Evolutionary conservation across 345 rosid species (phyloP).

Genomic region (Rubroshorea leprosula): DNA sequence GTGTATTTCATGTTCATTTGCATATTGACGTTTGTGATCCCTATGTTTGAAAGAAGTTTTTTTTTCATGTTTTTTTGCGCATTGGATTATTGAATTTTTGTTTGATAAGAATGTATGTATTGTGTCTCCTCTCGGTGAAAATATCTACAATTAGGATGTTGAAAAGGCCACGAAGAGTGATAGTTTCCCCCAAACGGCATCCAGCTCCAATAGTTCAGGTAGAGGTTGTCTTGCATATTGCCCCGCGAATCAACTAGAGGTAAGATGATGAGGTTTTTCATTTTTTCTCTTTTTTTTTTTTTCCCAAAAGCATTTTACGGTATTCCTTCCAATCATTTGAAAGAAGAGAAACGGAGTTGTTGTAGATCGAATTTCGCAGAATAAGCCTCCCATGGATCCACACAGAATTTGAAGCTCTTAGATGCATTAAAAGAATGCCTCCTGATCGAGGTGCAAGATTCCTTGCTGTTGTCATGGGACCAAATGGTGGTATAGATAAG

Average conservation of each 20-base stretch:
- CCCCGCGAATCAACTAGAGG: background rate
- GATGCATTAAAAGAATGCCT: constrained; percentile 29
- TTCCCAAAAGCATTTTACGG: background rate
- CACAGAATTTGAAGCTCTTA: constrained; percentile 29
- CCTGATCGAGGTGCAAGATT: constrained; percentile 25
- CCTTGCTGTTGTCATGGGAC: constrained; percentile 23
- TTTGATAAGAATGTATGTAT: background rate
- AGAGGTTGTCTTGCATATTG: background rate
- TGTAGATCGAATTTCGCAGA: constrained; percentile 22
- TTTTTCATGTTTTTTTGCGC: constrained; percentile 14
- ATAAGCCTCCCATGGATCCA: constrained; percentile 9
- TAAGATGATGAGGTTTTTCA: too few species aligned
- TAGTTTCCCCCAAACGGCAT: constrained; percentile 20
- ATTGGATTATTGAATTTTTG: constrained; percentile 19
- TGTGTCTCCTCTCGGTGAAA: constrained; percentile 18
- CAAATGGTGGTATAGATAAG: background rate
- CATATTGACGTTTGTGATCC: too few species aligned
- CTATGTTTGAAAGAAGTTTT: too few species aligned
- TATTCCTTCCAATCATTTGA: constrained; percentile 14
- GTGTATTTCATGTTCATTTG: too few species aligned
- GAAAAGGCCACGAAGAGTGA: constrained; percentile 19
- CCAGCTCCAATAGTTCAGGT: constrained; percentile 40
- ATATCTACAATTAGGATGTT: constrained; percentile 9
- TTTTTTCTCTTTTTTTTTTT: too few species aligned
- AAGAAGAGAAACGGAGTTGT: constrained; percentile 17